Evolutionary conservation across 106 monocot species (phyloP), one percentile per base, ranked within the genome.

Genomic region (Agapanthus africanus): DNA sequence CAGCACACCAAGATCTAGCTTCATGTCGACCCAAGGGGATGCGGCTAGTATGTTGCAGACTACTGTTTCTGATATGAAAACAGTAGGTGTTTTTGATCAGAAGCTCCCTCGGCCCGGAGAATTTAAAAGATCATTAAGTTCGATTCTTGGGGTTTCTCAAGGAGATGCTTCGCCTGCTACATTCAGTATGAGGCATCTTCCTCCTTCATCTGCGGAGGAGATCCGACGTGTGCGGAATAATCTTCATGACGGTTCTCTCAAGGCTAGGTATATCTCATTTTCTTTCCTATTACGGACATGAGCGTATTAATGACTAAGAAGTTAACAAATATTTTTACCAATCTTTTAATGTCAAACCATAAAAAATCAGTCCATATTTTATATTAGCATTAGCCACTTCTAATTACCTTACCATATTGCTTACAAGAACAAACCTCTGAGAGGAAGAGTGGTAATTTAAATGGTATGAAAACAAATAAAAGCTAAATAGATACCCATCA

Each of bases 231-330:
- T 78, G 37, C 83, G 42, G 70, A 56, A 21, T 70, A 72, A 70
- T 68, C 37, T 87, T 26, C 40, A 47, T 15, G 87, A 81, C 35
- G 6, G 44, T 66, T 70, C 37, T 69, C 66, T 22, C 38, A 84
- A 76, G 68, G 87, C 87, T n/a, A 78, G 83, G 87, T 87, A 78
- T 21, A 70, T 68, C 25, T 51, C 6, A 3, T 52, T 63, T 23
- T 7, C 14, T 59, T 26, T 49, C 23, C 25, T 65, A 26, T n/a
- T n/a, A n/a, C n/a, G n/a, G n/a, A n/a, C n/a, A n/a, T n/a, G n/a
- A n/a, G n/a, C n/a, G n/a, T n/a, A n/a, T n/a, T n/a, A n/a, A n/a
- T n/a, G n/a, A n/a, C n/a, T n/a, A n/a, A n/a, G n/a, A n/a, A n/a
- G n/a, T n/a, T n/a, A n/a, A n/a, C n/a, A n/a, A n/a, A n/a, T n/a